These are phyloP conservation scores for Brassica cretica DNA, from an alignment of 345 rosid genomes.

Conservation along the genomic window DNA sequence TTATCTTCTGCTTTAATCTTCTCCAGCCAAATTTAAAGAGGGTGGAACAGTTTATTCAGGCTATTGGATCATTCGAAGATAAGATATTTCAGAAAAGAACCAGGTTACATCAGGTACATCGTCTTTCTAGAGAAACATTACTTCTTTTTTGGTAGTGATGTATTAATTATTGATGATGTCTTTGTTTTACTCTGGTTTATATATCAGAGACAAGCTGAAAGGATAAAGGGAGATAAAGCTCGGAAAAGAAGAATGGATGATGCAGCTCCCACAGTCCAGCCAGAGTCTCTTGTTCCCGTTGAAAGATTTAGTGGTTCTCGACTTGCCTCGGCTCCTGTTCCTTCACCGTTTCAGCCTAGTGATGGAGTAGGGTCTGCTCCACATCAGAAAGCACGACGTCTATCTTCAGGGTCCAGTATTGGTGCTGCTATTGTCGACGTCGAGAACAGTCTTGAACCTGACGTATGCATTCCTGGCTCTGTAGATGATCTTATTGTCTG, in stretches of 20 bases:
- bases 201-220: constrained; percentile 81
- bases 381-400: constrained; percentile 48
- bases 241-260: constrained; percentile 78
- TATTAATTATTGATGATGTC: constrained; percentile 12
- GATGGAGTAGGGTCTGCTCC: constrained; percentile 42
- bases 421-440: constrained; percentile 96
- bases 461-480: constrained; percentile 72
- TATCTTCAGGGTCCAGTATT: constrained; percentile 67
- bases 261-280: constrained; percentile 61
- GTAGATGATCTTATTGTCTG: constrained; percentile 26
- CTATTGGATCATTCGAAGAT: constrained; percentile 88
- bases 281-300: constrained; percentile 82
- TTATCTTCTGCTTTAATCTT: background rate
- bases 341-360: constrained; percentile 68
- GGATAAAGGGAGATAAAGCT: constrained; percentile 75
- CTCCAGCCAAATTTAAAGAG: constrained; percentile 73
- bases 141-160: background rate
- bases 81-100: constrained; percentile 93
- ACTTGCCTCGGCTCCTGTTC: constrained; percentile 82
- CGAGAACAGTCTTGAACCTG: constrained; percentile 74
- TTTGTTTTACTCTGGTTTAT: constrained; percentile 9
- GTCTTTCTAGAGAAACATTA: background rate
- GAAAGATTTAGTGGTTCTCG: constrained; percentile 77
- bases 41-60: constrained; percentile 93
- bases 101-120: constrained; percentile 66